These are phyloP conservation scores for Thecaphora thlaspeos DNA, from an alignment of 1,284 basidiomycete genomes.

Conservation along the genomic window DNA sequence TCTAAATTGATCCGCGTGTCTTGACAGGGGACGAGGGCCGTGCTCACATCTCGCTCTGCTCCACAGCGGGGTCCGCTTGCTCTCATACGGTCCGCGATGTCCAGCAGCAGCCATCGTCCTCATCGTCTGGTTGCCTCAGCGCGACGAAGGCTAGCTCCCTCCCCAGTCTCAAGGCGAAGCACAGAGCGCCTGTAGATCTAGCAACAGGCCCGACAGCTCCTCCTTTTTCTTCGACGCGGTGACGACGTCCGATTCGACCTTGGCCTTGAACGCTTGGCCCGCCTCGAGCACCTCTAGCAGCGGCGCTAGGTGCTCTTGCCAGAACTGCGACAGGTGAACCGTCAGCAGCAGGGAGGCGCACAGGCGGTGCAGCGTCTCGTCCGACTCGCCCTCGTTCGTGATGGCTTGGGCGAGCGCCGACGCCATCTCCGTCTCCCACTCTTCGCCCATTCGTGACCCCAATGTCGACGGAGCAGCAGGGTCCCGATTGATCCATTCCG, in stretches of 20 bases:
- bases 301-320: conserved; percentile 65
- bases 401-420: conserved; percentile 76
- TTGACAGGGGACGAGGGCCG: too few relatives aligned
- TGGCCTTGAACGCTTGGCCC: conserved; percentile 4
- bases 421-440: conserved; percentile 76
- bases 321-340: conserved; percentile 66
- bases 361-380: conserved; percentile 70
- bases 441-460: conserved; percentile 64
- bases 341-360: conserved; percentile 73
- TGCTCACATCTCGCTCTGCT: too few relatives aligned
- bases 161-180: conserved; percentile 1
- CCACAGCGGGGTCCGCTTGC: too few relatives aligned
- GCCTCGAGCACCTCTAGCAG: conserved; percentile 71
- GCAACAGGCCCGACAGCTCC: conserved; percentile 12
- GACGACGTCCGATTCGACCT: conserved; percentile 7
- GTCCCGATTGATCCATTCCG: conserved; percentile 24
- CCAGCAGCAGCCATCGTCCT: too few relatives aligned
- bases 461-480: conserved; percentile 61
- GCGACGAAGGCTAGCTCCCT: too few relatives aligned
- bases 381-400: conserved; percentile 68
- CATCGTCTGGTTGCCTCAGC: too few relatives aligned
- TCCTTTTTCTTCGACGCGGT: conserved; percentile 14
- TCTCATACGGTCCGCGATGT: too few relatives aligned
- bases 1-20: too few relatives aligned
- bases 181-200: conserved; percentile 9